These are phyloP conservation scores for Pyronema omphalodes DNA, from an alignment of 495 filamentous ascomycete genomes.

Conservation along the genomic window DNA sequence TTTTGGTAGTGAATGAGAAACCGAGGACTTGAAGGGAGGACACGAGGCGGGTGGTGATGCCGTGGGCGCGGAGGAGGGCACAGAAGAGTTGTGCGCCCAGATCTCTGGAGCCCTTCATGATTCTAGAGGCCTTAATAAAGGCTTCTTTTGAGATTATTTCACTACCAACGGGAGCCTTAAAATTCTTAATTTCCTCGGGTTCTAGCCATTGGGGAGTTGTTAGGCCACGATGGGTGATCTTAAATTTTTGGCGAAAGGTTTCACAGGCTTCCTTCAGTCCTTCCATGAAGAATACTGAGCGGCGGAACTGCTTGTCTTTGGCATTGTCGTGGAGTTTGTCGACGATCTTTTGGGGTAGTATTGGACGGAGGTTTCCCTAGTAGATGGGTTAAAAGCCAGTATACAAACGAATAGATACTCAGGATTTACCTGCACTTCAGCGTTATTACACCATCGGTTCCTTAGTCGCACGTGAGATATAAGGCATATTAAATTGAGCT, in stretches of 20 bases:
- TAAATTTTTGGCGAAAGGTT: constrained; percentile 48
- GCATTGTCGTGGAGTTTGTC: constrained; percentile 45
- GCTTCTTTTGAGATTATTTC: constrained; percentile 39
- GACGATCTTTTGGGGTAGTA: constrained; percentile 42
- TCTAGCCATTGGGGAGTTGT: constrained; percentile 22
- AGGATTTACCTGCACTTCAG: constrained; percentile 36
- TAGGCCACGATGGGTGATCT: constrained; percentile 30
- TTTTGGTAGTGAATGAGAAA: constrained; percentile 39
- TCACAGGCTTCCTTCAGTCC: constrained; percentile 52
- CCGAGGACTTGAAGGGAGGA: constrained; percentile 79
- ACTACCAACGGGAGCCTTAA: constrained; percentile 30
- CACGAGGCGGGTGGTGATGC: constrained; percentile 69
- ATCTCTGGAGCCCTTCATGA: constrained; percentile 61
- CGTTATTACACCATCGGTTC: constrained; percentile 81
- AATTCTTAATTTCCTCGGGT: constrained; percentile 38
- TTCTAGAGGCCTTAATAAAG: constrained; percentile 48
- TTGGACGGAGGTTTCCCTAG: constrained; percentile 35
- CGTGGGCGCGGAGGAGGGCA: constrained; percentile 56
- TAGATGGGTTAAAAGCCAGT: neutral
- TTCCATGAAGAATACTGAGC: constrained; percentile 53
- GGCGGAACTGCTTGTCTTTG: constrained; percentile 46
- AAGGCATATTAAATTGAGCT: constrained; percentile 67
- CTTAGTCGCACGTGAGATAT: constrained; percentile 53
- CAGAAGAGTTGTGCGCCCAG: constrained; percentile 82
- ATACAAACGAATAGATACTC: neutral